These are phyloP conservation scores for Arabidopsis suecica DNA, from an alignment of 345 rosid genomes.

Conservation along the genomic window DNA sequence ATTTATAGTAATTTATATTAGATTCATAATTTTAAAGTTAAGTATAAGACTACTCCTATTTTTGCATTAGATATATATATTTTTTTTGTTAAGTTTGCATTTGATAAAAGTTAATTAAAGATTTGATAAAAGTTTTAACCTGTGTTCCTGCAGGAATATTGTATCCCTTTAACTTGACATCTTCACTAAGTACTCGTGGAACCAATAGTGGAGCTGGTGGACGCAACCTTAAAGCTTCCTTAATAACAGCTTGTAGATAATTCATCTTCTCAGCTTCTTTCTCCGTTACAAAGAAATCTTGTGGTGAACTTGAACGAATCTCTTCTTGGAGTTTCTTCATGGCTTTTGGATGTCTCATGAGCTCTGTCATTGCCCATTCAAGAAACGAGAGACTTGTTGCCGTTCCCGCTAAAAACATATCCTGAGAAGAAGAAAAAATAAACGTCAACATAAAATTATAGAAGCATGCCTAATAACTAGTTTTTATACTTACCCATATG, in stretches of 20 bases:
- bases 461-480: neutral
- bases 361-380: constrained; percentile 30
- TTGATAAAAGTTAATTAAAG: too few species aligned
- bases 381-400: constrained; percentile 2
- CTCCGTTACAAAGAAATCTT: constrained; percentile 18
- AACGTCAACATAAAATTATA: neutral
- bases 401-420: constrained; percentile 34
- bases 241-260: constrained; percentile 35
- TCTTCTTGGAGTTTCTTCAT: constrained; percentile 30
- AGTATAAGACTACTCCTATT: too few species aligned
- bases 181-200: constrained; percentile 31
- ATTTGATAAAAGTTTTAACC: neutral
- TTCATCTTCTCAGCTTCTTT: constrained; percentile 14
- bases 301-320: constrained; percentile 2
- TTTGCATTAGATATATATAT: too few species aligned
- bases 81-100: too few species aligned
- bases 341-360: constrained; percentile 21
- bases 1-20: too few species aligned
- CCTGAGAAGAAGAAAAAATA: neutral
- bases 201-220: constrained; percentile 45
- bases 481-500: constrained; percentile 1
- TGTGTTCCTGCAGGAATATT: constrained; percentile 39
- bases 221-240: constrained; percentile 45
- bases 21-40: too few species aligned
- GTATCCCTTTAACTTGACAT: constrained; percentile 40